Conservation (phyloP, 2,329 filamentous ascomycete species). For the Fusarium coicis region DNA sequence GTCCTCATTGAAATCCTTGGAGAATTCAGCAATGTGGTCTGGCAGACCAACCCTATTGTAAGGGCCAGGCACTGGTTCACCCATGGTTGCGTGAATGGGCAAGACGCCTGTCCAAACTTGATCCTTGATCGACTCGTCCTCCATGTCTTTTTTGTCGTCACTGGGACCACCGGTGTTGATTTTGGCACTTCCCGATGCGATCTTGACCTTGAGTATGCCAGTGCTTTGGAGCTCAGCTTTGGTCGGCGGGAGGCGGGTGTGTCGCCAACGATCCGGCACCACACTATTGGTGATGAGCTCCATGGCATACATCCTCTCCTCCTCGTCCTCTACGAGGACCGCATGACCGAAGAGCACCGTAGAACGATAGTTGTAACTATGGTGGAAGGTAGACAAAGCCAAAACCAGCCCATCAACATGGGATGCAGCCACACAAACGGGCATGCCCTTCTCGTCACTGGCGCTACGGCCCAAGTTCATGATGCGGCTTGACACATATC, state of each 20-base stretch:
- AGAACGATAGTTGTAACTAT: conserved; percentile 89
- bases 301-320: conserved; percentile 84
- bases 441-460: conserved; percentile 61
- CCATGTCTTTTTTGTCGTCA: conserved; percentile 62
- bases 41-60: conserved; percentile 72
- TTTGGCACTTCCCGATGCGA: conserved; percentile 81
- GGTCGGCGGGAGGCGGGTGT: conserved; percentile 76
- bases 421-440: conserved; percentile 77
- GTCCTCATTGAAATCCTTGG: conserved; percentile 52
- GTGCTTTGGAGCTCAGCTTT: conserved; percentile 80
- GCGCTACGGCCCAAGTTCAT: conserved; percentile 68
- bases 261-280: conserved; percentile 74
- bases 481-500: conserved; percentile 82
- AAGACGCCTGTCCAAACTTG: conserved; percentile 67
- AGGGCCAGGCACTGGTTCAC: conserved; percentile 68
- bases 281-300: conserved; percentile 80
- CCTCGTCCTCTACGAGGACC: conserved; percentile 69
- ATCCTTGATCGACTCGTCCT: conserved; percentile 54
- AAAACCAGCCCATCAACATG: conserved; percentile 84
- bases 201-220: conserved; percentile 73
- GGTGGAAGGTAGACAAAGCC: conserved; percentile 80
- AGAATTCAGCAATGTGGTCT: conserved; percentile 64
- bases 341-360: conserved; percentile 82
- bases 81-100: conserved; percentile 72
- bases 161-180: conserved; percentile 71